Evolutionary conservation across 805 yeast genomes (phyloP), one percentile per base, ranked within the genome.

Genomic region (Candida sanyiensis): DNA sequence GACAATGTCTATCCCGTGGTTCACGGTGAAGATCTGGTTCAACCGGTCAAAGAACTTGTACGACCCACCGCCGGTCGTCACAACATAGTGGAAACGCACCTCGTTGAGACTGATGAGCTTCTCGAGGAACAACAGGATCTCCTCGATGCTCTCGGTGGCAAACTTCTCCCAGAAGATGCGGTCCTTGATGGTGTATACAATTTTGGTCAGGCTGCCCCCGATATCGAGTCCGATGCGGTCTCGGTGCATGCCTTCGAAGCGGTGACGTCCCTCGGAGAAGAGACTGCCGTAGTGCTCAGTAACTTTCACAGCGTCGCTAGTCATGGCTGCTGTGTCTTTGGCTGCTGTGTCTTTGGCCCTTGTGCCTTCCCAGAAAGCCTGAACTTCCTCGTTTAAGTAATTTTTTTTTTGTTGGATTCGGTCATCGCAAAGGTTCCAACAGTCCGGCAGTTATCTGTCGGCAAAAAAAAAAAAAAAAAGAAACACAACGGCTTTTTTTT

Each of bases 51-150:
- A 73, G 53, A 80, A 90, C 61, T 88, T 89, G 63, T 80, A 85
- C 1, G 97, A 82, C 1, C 98, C 98, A 7, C 98, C 98, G 11
- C 98, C 98, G 0, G 98, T 93, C 9, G 97, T 97, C 59, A 85
- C 73, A 25, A 90, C 73, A 44, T 77, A 75, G 6, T 40, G 38
- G 3, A 84, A 70, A 27, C 56, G 58, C 19, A 52, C 62, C 28
- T 66, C 56, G 42, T 66, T 63, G 43, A 64, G 51, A 17, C 46
- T 47, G 21, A 76, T 61, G 7, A 83, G 64, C 21, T 67, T 58
- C 31, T 72, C 68, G 39, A 87, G 66, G 42, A 75, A 72, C 8
- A 57, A 59, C 4, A 87, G 71, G 47, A 75, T 69, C 33, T 70
- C 72, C 33, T 72, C 75, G 13, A 83, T 75, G 42, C 70, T 67